A percentile compares a stretch with the other conserved stretches of the same genome.
Conservation (phyloP, 2,329 filamentous ascomycete species). For the Trichoderma sp. region DNA sequence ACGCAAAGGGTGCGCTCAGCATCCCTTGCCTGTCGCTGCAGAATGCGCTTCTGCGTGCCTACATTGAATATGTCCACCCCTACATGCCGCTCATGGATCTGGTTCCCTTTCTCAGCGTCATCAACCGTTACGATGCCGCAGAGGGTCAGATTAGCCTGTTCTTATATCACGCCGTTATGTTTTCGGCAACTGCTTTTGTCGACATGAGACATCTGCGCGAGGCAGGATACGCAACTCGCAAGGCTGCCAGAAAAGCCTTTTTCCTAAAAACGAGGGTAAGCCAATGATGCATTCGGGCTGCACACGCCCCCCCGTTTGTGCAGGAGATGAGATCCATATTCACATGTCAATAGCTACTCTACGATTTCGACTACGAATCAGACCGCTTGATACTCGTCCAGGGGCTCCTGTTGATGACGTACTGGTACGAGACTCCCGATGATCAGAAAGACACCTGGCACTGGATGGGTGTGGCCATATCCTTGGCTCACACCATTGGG, state of each 20-base stretch:
- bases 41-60: slow-evolving; percentile 77
- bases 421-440: slow-evolving; percentile 96
- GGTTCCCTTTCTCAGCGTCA: slow-evolving; percentile 56
- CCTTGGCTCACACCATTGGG: slow-evolving; percentile 88
- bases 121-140: slow-evolving; percentile 66
- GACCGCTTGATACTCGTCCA: slow-evolving; percentile 88
- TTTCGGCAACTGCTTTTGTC: slow-evolving; percentile 84
- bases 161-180: slow-evolving; percentile 93
- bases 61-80: slow-evolving; percentile 86
- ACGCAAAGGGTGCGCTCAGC: slow-evolving; percentile 78
- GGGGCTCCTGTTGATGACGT: slow-evolving; percentile 86
- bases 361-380: slow-evolving; percentile 92
- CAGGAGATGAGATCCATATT: slow-evolving; percentile 22
- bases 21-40: slow-evolving; percentile 70
- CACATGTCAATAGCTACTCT: slow-evolving; percentile 62
- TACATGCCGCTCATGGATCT: slow-evolving; percentile 87
- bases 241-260: slow-evolving; percentile 81
- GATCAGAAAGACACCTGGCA: slow-evolving; percentile 98
- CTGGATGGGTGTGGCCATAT: slow-evolving; percentile 96
- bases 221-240: slow-evolving; percentile 74
- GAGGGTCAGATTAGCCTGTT: slow-evolving; percentile 76
- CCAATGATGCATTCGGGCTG: slow-evolving; percentile 22
- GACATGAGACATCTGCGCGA: slow-evolving; percentile 73
- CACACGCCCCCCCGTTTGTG: background rate
- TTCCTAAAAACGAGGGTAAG: slow-evolving; percentile 83